Conservation (phyloP, 1,139 yeast genomes). For the Pichia sp. region DNA sequence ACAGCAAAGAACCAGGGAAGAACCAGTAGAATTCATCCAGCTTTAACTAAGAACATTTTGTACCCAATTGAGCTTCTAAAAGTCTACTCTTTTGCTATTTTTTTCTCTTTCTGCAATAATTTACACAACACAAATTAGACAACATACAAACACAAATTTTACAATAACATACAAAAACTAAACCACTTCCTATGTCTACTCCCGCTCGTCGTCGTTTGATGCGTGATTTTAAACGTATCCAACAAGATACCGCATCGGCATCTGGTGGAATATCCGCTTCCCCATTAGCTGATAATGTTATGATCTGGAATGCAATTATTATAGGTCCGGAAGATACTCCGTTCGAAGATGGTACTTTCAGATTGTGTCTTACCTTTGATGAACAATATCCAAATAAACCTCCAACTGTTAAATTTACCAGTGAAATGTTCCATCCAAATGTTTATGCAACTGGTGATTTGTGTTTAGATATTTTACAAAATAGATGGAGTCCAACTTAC, state of each 20-base stretch:
- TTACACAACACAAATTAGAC: neutral
- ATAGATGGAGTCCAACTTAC: conserved; percentile 98
- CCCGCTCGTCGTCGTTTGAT: conserved; percentile 96
- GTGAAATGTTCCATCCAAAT: conserved; percentile 97
- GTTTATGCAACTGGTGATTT: conserved; percentile 94
- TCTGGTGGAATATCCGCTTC: conserved; percentile 98
- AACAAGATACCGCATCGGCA: conserved; percentile 64
- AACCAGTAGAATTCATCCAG: too few species aligned
- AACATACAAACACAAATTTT: neutral
- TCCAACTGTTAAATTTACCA: conserved; percentile 82
- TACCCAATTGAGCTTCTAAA: too few species aligned
- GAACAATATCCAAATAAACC: conserved; percentile 98
- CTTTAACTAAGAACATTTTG: too few species aligned
- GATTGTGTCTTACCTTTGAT: conserved; percentile 79
- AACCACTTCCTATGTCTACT: conserved; percentile 66
- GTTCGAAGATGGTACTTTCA: conserved; percentile 95
- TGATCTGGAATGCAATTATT: conserved; percentile 97
- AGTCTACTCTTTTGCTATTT: neutral
- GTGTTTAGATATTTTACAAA: conserved; percentile 91
- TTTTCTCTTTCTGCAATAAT: neutral
- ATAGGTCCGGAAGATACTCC: conserved; percentile 98
- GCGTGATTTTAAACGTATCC: conserved; percentile 99
- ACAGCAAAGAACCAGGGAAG: too few species aligned
- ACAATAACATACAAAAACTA: neutral
- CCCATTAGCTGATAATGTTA: conserved; percentile 93